Base-by-base conservation (phyloP, 2,329 filamentous ascomycete genomes). In the Diaporthe sp. region DNA sequence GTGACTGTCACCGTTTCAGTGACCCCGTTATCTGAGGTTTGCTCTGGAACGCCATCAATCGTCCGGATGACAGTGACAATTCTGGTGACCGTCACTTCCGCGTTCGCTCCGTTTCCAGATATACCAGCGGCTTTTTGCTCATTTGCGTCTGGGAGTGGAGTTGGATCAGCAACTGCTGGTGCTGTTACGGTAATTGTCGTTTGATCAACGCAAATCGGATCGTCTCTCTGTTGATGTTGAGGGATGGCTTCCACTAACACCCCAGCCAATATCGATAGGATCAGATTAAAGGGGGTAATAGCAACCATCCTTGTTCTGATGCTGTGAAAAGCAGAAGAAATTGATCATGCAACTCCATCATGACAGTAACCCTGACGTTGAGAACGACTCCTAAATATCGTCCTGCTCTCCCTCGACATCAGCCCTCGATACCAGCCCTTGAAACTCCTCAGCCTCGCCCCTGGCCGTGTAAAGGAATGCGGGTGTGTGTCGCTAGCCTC, bases 401-500 rank as follows among this genome's bases (percentile, higher is more conserved):
- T 65, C 71, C n/a, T 34, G 25, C 4, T n/a, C 71, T 57, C 71
- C 70, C 70, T 73, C 58, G 25, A 39, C n/a, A 55, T n/a, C 70
- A 59, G 58, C 70, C 70, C 70, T 73, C 49, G 37, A 44, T 22
- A 65, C 58, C 71, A 61, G 61, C 58, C 73, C 75, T 68, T 70
- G 49, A 46, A n/a, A 65, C 25, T 34, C 31, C 46, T 73, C 73
- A 75, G 62, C 57, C 73, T 68, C 65, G 57, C 73, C 31, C 58
- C 34, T 73, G 73, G 55, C 61, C 49, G 53, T 70, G 31, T 53
- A 28, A 51, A 75, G 69, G 73, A 76, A 75, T 73, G 68, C 42
- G 19, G 12, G 49, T 17, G 34, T 12, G 55, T 28, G 25, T 74
- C 31, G 68, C 59, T 53, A 65, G 70, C 75, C 75, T 76, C 73